Base-by-base conservation (phyloP, 1,284 basidiomycete species). In the Ganoderma meredithae region DNA sequence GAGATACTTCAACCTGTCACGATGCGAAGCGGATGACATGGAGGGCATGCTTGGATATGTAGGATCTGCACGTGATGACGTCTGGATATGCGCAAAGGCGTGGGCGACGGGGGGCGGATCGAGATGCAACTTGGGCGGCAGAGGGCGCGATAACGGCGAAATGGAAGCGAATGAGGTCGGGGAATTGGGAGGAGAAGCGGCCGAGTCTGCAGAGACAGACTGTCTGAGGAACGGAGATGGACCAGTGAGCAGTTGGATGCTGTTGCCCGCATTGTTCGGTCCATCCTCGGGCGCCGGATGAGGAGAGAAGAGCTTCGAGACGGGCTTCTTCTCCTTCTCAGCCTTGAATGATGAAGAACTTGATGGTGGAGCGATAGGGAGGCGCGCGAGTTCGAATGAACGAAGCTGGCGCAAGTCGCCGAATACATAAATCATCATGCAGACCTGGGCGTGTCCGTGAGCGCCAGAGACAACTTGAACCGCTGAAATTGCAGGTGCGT, bases 331-430 rank as follows among this genome's bases (percentile, higher is more conserved):
- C 13, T 60, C 39, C 58, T 60, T 39, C 40, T 60, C 43, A 31
- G 63, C 33, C 44, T 40, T 65, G 53, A 36, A 15, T 27, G 58
- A 39, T 3, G 55, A 39, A 58, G 55, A 43, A 25, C 3, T 40
- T 41, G 39, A 40, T 43, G 86, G 85, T 62, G 82, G 83, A 0
- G 87, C 87, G 69, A 89, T 89, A 10, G 84, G 80, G 4, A 91
- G 91, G 27, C 90, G 84, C 0, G 85, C 79, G 39, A 94, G 86
- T 76, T 94, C 92, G 74, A 93, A 93, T 70, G 88, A 90, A 73
- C 90, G 87, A 19, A 94, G 83, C 75, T 94, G 93, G 10, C 92
- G 84, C 39, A 93, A 81, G 78, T 94, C 92, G n/a, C 92, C 92
- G 74, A 94, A 93, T 31, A 94, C 75, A 76, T 93, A 94, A 15